Conservation (phyloP, 2,329 filamentous ascomycete species). For the Ceratocystis papillata region DNA sequence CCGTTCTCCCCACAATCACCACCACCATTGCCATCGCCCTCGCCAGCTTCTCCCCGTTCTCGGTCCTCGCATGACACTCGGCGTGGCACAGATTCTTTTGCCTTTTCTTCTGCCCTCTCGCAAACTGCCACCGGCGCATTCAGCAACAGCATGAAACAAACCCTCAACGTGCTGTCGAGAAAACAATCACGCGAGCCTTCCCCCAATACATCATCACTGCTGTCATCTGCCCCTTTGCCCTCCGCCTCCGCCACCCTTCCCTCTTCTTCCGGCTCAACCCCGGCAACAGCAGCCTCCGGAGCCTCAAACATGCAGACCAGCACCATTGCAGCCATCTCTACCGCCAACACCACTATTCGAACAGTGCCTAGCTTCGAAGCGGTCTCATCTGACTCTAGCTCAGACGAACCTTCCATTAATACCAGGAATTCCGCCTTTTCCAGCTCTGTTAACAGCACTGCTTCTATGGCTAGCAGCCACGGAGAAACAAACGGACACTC, state of each 20-base stretch:
- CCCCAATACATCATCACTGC: slow-evolving; percentile 24
- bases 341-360: slow-evolving; percentile 40
- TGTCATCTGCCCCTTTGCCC: slow-evolving; percentile 29
- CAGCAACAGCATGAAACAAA: slow-evolving; percentile 35
- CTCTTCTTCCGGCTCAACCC: slow-evolving; percentile 4
- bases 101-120: slow-evolving; percentile 27
- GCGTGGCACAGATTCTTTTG: slow-evolving; percentile 29
- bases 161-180: slow-evolving; percentile 26
- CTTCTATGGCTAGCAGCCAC: slow-evolving; percentile 35
- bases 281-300: slow-evolving; percentile 27
- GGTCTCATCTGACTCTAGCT: slow-evolving; percentile 37
- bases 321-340: slow-evolving; percentile 24
- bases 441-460: slow-evolving; percentile 46
- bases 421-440: slow-evolving; percentile 44
- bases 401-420: slow-evolving; percentile 29
- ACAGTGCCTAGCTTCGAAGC: slow-evolving; percentile 47
- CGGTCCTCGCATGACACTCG: slow-evolving; percentile 10
- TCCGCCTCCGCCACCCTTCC: slow-evolving; percentile 7
- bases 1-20: background rate
- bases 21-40: slow-evolving; percentile 1
- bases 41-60: slow-evolving; percentile 5
- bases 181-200: slow-evolving; percentile 29
- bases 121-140: slow-evolving; percentile 34
- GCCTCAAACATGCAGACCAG: slow-evolving; percentile 27
- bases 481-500: slow-evolving; percentile 26